Percentiles rank a stretch among this genome's conserved stretches.
Conservation (phyloP, 495 filamentous ascomycete species). For the Tuber microsphaerosporum region DNA sequence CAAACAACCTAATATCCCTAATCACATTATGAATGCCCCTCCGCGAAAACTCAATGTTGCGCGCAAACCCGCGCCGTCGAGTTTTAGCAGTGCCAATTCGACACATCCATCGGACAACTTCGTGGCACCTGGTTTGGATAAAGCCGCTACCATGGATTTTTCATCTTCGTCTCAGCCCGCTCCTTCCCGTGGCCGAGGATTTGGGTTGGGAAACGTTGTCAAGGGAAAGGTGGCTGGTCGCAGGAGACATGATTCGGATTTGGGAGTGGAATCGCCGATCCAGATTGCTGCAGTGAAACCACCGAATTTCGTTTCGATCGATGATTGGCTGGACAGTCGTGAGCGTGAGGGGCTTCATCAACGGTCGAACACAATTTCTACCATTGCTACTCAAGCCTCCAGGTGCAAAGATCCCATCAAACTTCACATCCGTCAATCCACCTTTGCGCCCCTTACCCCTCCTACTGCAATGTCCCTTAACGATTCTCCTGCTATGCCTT, state of each 20-base stretch:
- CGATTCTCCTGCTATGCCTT: conserved; percentile 16
- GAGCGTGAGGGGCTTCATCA: conserved; percentile 36
- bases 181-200: conserved; percentile 15
- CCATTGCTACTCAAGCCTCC: conserved; percentile 22
- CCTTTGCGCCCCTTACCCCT: conserved; percentile 33
- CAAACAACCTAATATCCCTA: neutral
- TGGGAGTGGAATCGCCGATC: conserved; percentile 12
- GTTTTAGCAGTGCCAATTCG: conserved; percentile 19
- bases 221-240: conserved; percentile 33
- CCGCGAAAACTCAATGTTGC: conserved; percentile 18
- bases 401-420: conserved; percentile 22
- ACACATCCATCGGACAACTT: neutral
- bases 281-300: conserved; percentile 29
- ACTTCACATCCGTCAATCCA: conserved; percentile 36
- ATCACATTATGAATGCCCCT: conserved; percentile 14
- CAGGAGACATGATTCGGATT: conserved; percentile 11
- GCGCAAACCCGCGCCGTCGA: conserved; percentile 25
- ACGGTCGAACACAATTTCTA: conserved; percentile 30
- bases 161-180: neutral
- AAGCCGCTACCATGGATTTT: neutral
- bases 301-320: conserved; percentile 37
- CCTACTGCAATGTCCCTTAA: conserved; percentile 15
- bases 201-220: conserved; percentile 33
- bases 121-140: neutral
- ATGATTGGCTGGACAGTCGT: conserved; percentile 36